Conservation (phyloP, 2,329 filamentous ascomycete genomes). For the Trichothecium roseum region DNA sequence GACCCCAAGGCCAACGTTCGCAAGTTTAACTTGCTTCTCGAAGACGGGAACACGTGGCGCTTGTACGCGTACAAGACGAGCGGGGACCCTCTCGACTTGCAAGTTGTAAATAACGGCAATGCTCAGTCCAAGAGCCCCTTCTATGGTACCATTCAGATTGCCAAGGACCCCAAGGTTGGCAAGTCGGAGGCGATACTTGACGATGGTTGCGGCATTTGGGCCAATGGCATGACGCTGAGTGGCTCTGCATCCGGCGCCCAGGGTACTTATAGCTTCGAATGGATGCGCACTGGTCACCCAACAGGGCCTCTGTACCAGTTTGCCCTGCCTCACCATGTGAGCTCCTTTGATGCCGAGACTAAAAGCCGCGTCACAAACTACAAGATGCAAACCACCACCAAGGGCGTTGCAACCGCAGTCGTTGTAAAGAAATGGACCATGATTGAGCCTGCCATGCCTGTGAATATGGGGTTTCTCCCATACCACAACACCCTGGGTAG, state of each 20-base stretch:
- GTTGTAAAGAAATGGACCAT: constrained; percentile 67
- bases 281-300: constrained; percentile 55
- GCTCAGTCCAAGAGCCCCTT: constrained; percentile 59
- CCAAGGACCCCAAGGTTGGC: constrained; percentile 57
- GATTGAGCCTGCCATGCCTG: constrained; percentile 59
- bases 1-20: constrained; percentile 52
- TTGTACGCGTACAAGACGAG: constrained; percentile 60
- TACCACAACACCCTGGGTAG: constrained; percentile 44
- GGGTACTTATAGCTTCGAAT: constrained; percentile 65
- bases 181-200: constrained; percentile 61
- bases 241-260: constrained; percentile 47
- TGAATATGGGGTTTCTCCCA: constrained; percentile 65
- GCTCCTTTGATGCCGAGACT: constrained; percentile 56
- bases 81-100: constrained; percentile 54
- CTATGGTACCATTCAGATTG: constrained; percentile 69
- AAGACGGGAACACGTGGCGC: constrained; percentile 68
- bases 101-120: constrained; percentile 53
- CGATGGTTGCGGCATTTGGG: constrained; percentile 64
- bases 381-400: constrained; percentile 69
- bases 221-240: constrained; percentile 37
- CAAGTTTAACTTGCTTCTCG: constrained; percentile 66
- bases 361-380: constrained; percentile 42
- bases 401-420: constrained; percentile 67
- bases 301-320: constrained; percentile 66
- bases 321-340: constrained; percentile 74